A percentile compares a stretch with the other conserved stretches of the same genome.
Conservation (phyloP, 352 stramenopile genomes). For the Phytopythium ostracodes region DNA sequence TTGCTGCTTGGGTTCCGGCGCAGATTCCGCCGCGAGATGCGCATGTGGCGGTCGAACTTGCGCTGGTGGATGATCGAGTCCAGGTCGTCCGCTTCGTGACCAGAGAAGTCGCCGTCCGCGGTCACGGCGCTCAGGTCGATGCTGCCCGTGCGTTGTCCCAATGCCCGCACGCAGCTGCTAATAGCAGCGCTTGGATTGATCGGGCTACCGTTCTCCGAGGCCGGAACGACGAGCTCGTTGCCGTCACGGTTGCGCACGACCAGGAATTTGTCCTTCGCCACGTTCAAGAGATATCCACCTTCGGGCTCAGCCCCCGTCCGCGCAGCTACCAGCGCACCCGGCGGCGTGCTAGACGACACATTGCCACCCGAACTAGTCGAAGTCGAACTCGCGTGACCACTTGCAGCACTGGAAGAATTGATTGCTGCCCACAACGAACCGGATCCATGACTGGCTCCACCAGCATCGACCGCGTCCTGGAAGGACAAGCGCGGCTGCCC, state of each 20-base stretch:
- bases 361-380: no score
- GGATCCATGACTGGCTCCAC: background rate
- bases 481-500: constrained; percentile 44
- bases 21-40: constrained; percentile 49
- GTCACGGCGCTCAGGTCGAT: constrained; percentile 7
- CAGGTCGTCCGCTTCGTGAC: constrained; percentile 22
- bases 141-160: background rate
- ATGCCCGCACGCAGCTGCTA: background rate
- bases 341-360: background rate
- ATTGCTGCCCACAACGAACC: no score
- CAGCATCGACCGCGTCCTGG: constrained; percentile 18
- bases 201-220: background rate
- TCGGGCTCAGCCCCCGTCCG: background rate
- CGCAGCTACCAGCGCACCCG: background rate
- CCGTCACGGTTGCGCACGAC: constrained; percentile 4
- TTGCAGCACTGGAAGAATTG: background rate
- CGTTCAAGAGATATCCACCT: constrained; percentile 2
- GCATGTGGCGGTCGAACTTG: constrained; percentile 79
- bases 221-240: background rate
- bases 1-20: constrained; percentile 25
- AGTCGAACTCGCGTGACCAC: background rate
- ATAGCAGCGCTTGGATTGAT: background rate
- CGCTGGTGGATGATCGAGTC: constrained; percentile 38
- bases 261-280: constrained; percentile 8
- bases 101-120: background rate